phyloP scores from a whole-genome alignment of 768 basidiomycete genomes.

The Macrolepiota dolichaula region DNA sequence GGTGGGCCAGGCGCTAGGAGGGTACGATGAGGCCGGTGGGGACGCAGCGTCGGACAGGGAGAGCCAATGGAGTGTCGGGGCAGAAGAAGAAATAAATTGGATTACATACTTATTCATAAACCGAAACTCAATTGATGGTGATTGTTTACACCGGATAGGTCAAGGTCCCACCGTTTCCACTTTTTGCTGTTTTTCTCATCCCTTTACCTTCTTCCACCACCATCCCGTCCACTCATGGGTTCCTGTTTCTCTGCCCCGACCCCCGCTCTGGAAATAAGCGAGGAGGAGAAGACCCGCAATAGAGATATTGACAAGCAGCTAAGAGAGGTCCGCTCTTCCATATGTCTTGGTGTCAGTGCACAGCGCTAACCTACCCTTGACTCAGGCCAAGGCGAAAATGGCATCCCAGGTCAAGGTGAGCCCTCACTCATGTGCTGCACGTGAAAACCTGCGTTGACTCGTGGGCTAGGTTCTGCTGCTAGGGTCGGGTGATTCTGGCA shows the following conservation, averaged over 20 bases:
- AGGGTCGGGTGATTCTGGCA: conserved; percentile 92
- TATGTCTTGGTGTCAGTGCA: background rate
- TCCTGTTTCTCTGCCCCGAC: conserved; percentile 68
- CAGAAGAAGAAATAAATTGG: background rate
- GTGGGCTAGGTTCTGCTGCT: conserved; percentile 70
- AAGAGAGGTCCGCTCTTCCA: conserved; percentile 53
- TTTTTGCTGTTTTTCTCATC: conserved; percentile 10
- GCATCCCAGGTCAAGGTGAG: conserved; percentile 72
- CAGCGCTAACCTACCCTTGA: conserved; percentile 3
- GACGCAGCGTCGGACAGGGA: background rate
- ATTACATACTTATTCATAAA: background rate
- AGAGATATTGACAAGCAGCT: conserved; percentile 74
- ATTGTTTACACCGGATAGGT: background rate
- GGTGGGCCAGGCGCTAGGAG: background rate
- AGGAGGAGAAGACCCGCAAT: conserved; percentile 65
- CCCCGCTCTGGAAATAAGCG: conserved; percentile 50
- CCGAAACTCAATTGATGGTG: background rate
- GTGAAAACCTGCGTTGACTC: background rate
- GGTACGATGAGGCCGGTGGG: background rate
- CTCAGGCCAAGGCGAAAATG: conserved; percentile 71
- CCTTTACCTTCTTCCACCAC: conserved; percentile 1
- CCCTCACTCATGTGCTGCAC: conserved; percentile 8
- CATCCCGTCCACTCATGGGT: conserved; percentile 49
- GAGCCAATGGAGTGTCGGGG: background rate
- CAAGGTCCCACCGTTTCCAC: background rate